Percentiles rank a stretch among this genome's conserved stretches.
These are phyloP conservation scores for Dentipellis sp. DNA, from an alignment of 768 basidiomycete genomes.

Conservation along the genomic window DNA sequence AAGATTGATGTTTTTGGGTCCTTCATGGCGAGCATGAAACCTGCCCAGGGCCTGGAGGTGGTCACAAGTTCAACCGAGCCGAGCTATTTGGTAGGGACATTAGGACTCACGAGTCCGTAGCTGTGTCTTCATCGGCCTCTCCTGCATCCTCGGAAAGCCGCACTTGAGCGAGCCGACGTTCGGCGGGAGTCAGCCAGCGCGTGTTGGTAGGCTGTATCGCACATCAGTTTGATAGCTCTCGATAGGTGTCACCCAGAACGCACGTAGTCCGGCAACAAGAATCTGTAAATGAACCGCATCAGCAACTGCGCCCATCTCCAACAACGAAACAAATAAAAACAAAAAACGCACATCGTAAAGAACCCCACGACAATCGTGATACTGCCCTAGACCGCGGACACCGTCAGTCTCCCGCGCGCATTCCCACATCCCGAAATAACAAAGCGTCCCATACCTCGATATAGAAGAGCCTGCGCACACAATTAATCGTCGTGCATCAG, in stretches of 20 bases:
- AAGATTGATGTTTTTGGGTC: conserved; percentile 49
- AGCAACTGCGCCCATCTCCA: not conserved
- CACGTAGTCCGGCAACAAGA: conserved; percentile 51
- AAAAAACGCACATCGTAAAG: conserved; percentile 34
- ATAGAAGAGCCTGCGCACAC: conserved; percentile 47
- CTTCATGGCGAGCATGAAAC: conserved; percentile 45
- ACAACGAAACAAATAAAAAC: not conserved
- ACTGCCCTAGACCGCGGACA: conserved; percentile 34
- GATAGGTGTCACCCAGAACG: conserved; percentile 13
- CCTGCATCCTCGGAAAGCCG: conserved; percentile 62
- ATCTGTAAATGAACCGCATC: conserved; percentile 26
- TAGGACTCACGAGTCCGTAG: conserved; percentile 42
- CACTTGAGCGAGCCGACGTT: conserved; percentile 51
- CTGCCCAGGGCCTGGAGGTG: conserved; percentile 32
- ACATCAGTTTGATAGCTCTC: not conserved
- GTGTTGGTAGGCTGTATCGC: conserved; percentile 47
- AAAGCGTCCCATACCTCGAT: conserved; percentile 38
- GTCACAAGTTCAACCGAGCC: too few relatives aligned
- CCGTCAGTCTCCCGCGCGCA: not conserved
- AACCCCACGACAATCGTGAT: conserved; percentile 55
- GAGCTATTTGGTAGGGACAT: too few relatives aligned
- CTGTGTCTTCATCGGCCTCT: conserved; percentile 55
- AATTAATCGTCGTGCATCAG: not conserved
- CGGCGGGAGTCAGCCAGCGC: conserved; percentile 40
- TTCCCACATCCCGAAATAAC: not conserved